phyloP scores from a whole-genome alignment of 2,329 filamentous ascomycete species.

The Colletotrichum neosansevieriae region DNA sequence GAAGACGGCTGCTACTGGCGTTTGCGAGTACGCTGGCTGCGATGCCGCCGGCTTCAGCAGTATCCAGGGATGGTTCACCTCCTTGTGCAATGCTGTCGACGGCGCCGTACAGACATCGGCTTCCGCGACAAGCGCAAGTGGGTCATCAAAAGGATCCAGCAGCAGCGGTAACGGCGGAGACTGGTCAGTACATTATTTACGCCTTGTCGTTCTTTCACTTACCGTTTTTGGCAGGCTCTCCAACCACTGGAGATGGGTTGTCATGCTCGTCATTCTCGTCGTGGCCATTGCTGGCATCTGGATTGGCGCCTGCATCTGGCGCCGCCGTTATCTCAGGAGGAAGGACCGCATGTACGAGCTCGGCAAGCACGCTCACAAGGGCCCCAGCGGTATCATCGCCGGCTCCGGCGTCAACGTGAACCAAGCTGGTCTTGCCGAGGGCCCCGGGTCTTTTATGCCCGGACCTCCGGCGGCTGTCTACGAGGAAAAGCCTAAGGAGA shows the following conservation, averaged over 20 bases:
- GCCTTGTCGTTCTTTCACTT: not conserved
- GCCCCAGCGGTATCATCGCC: conserved; percentile 50
- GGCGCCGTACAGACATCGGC: conserved; percentile 47
- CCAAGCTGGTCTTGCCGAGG: conserved; percentile 43
- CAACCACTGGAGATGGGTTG: conserved; percentile 82
- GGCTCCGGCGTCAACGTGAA: conserved; percentile 46
- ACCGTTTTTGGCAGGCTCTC: conserved; percentile 65
- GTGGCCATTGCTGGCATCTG: conserved; percentile 76
- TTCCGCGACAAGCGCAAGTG: conserved; percentile 44
- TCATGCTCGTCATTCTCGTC: conserved; percentile 82
- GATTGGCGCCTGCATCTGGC: conserved; percentile 76
- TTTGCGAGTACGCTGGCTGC: conserved; percentile 72
- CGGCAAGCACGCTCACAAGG: conserved; percentile 53
- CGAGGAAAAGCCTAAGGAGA: conserved; percentile 54
- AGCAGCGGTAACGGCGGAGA: conserved; percentile 52
- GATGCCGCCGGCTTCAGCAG: conserved; percentile 60
- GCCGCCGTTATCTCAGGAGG: conserved; percentile 79
- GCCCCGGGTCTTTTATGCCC: conserved; percentile 51
- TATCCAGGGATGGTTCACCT: conserved; percentile 78
- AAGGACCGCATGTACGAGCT: conserved; percentile 69
- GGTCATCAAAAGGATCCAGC: conserved; percentile 42
- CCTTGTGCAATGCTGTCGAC: conserved; percentile 69
- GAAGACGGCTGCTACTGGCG: conserved; percentile 59
- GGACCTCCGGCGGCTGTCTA: conserved; percentile 45
- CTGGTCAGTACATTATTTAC: conserved; percentile 56